These are phyloP conservation scores for Alternaria sp. DNA, from an alignment of 2,329 filamentous ascomycete species.

Conservation along the genomic window DNA sequence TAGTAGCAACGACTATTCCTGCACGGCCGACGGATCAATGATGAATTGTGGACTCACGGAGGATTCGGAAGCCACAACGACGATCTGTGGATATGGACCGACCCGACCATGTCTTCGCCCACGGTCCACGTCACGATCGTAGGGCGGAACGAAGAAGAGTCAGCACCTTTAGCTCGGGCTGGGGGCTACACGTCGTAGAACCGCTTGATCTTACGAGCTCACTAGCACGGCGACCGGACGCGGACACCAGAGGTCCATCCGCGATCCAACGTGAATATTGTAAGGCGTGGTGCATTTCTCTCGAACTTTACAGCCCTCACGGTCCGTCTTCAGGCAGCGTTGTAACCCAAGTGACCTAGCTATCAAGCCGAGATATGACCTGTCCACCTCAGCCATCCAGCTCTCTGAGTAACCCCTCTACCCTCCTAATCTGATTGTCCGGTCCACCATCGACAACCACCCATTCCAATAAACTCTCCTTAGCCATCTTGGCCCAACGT, in stretches of 20 bases:
- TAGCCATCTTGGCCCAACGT: conserved; percentile 30
- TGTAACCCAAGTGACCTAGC: not conserved
- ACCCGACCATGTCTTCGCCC: not conserved
- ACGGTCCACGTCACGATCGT: conserved; percentile 1
- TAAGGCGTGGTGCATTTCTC: not conserved
- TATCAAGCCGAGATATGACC: not conserved
- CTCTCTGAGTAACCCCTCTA: conserved; percentile 30
- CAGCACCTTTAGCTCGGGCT: not conserved
- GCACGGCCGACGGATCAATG: not conserved
- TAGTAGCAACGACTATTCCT: not conserved
- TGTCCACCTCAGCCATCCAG: conserved; percentile 13
- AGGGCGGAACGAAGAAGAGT: not conserved
- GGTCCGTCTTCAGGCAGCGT: not conserved
- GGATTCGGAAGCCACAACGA: not conserved
- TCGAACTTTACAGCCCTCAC: not conserved
- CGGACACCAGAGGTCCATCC: not conserved
- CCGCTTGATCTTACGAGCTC: not conserved
- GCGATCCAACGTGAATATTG: not conserved
- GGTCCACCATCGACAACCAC: conserved; percentile 27
- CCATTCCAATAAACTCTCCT: conserved; percentile 30
- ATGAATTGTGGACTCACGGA: not conserved
- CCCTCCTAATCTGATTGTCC: conserved; percentile 21
- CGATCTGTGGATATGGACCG: not conserved
- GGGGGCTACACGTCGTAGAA: not conserved
- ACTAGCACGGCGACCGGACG: not conserved